Base-by-base conservation (phyloP, 371 early-diverging fungal species). In the Phascolomyces articulosus region DNA sequence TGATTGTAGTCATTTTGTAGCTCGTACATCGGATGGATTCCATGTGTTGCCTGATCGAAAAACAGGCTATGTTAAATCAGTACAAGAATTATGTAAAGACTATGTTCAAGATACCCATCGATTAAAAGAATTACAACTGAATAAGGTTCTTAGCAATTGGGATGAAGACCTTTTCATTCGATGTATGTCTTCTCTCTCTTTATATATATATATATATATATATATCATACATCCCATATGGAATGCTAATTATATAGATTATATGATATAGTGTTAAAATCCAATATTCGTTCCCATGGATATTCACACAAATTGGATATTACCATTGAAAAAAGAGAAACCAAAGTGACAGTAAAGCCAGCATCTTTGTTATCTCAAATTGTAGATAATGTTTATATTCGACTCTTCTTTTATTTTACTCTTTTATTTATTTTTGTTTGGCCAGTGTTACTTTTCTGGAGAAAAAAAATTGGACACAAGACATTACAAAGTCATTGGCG, bases 101-200 rank as follows among this genome's bases (percentile, higher is more conserved):
- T 83, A 80, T 58, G 61, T 78, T 10, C 73, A 65, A 31, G 70
- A 72, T 9, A 61, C 64, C 18, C 75, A 72, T 29, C 21, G 54
- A 9, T 55, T 80, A 11, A 83, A 83, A 60, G 80, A 83, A 53
- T 60, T 83, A 6, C 72, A 71, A 21, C 41, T 80, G 21, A 71
- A 67, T 54, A 83, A 83, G 53, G 72, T 70, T 20, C 51, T 83
- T 8, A 60, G n/a, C n/a, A n/a, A 68, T 4, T 83, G 83, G 83
- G 69, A 83, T 62, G 78, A 70, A 61, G 62, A 66, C 21, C 66
- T 70, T 34, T 44, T 83, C 31, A 75, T 77, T 2, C 68, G 60
- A 68, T 72, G 74, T 77, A 63, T 15, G 47, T 47, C 6, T 6
- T 47, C 8, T 3, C 21, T n/a, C 6, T 47, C 16, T n/a, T n/a